Evolutionary conservation across 495 filamentous ascomycete genomes (phyloP).

Genomic region (Neurospora sp.): DNA sequence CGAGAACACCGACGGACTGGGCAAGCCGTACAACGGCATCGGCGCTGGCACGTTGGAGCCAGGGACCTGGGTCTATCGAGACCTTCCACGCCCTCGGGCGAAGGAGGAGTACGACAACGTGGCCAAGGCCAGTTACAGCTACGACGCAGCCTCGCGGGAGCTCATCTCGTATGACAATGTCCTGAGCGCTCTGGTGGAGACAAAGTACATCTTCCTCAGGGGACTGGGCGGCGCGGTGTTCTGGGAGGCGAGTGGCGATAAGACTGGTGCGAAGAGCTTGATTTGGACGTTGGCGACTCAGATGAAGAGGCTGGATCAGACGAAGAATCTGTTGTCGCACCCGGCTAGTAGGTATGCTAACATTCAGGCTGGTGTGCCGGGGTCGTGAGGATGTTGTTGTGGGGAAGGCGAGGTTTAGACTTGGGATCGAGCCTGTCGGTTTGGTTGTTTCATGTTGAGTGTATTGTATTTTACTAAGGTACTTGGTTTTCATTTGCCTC

Average conservation of each 20-base stretch:
- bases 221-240: slow-evolving; percentile 77
- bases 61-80: slow-evolving; percentile 74
- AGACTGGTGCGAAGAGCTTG: slow-evolving; percentile 47
- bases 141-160: slow-evolving; percentile 44
- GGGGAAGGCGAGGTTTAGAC: neutral
- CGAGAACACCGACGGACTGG: slow-evolving; percentile 57
- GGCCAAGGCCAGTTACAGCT: slow-evolving; percentile 58
- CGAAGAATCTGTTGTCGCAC: slow-evolving; percentile 51
- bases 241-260: slow-evolving; percentile 81
- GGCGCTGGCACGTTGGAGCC: slow-evolving; percentile 59
- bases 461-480: neutral
- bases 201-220: slow-evolving; percentile 48
- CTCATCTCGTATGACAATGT: slow-evolving; percentile 73
- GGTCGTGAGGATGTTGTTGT: neutral
- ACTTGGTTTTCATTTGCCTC: neutral
- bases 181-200: slow-evolving; percentile 49
- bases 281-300: slow-evolving; percentile 51
- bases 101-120: slow-evolving; percentile 37
- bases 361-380: slow-evolving; percentile 42
- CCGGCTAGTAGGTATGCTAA: slow-evolving; percentile 67
- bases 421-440: neutral
- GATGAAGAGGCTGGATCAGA: slow-evolving; percentile 43
- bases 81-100: slow-evolving; percentile 40
- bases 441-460: neutral
- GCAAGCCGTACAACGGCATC: slow-evolving; percentile 53